These are phyloP conservation scores for Penicillium parvum DNA, from an alignment of 495 filamentous ascomycete species.

Conservation along the genomic window DNA sequence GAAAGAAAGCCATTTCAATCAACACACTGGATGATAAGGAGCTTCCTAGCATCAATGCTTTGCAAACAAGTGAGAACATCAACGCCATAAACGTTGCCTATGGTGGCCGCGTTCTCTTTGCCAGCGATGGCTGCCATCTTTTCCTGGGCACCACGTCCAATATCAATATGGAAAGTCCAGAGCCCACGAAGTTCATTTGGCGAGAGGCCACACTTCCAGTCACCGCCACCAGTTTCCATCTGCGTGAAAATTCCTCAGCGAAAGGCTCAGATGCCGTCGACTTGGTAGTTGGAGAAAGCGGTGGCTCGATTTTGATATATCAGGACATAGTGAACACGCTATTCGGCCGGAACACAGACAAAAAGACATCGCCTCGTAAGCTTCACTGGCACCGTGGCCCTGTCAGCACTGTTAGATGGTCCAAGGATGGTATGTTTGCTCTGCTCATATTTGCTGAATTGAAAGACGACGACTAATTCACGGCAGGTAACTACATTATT, in stretches of 20 bases:
- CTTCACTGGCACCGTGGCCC: conserved; percentile 89
- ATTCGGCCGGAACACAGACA: conserved; percentile 35
- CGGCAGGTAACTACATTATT: conserved; percentile 90
- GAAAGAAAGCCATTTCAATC: conserved; percentile 29
- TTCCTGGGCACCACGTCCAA: conserved; percentile 28
- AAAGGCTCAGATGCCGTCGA: conserved; percentile 48
- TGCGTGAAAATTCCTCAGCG: conserved; percentile 15
- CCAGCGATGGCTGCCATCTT: conserved; percentile 31
- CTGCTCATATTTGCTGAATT: background rate
- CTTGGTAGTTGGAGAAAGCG: conserved; percentile 67
- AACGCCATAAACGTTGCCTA: conserved; percentile 28
- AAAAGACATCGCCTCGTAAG: conserved; percentile 37
- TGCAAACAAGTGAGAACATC: conserved; percentile 30
- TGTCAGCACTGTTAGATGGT: conserved; percentile 81
- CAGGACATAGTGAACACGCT: conserved; percentile 63
- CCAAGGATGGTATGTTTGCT: conserved; percentile 69
- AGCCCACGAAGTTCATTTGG: conserved; percentile 45
- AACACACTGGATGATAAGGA: conserved; percentile 23
- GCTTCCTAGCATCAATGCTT: conserved; percentile 15
- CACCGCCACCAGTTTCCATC: conserved; percentile 32
- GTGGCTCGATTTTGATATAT: conserved; percentile 74
- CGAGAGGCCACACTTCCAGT: conserved; percentile 40
- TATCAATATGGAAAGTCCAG: conserved; percentile 6
- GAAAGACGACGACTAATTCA: conserved; percentile 6
- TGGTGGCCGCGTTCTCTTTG: conserved; percentile 34